These are phyloP conservation scores for Papilionanthe hybrid DNA, from an alignment of 116 monocot species.

Conservation along the genomic window DNA sequence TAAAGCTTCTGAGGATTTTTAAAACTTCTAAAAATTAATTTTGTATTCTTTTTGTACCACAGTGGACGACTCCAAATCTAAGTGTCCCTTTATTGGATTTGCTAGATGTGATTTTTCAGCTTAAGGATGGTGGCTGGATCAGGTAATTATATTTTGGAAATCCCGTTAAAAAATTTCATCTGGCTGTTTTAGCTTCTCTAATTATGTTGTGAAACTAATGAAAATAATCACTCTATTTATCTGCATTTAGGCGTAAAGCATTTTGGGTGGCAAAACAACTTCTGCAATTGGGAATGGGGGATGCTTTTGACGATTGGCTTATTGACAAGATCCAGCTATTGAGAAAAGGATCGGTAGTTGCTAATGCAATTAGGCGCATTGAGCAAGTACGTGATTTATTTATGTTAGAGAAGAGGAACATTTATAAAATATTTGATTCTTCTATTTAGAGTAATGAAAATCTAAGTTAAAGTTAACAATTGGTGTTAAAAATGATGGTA, in stretches of 20 bases:
- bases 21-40: background rate
- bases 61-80: slow-evolving; percentile 83
- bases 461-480: too few species aligned
- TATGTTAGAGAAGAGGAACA: too few species aligned
- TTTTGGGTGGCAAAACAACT: slow-evolving; percentile 96
- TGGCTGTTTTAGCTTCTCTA: background rate
- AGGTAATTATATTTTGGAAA: slow-evolving; percentile 35
- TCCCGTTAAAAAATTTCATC: background rate
- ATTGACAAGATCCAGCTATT: slow-evolving; percentile 87
- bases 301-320: slow-evolving; percentile 98
- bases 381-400: slow-evolving; percentile 37
- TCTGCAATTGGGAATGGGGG: slow-evolving; percentile 96
- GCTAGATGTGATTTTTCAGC: slow-evolving; percentile 87
- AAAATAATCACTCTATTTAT: background rate
- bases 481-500: too few species aligned
- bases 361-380: slow-evolving; percentile 65
- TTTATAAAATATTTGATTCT: too few species aligned
- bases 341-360: slow-evolving; percentile 69
- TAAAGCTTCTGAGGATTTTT: background rate
- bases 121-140: slow-evolving; percentile 96
- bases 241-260: slow-evolving; percentile 60
- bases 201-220: background rate
- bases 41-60: slow-evolving; percentile 19
- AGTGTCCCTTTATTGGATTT: slow-evolving; percentile 79
- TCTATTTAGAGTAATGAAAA: too few species aligned